Percentiles rank a stretch among this genome's conserved stretches.
phyloP scores from a whole-genome alignment of 345 rosid genomes.

The Dimocarpus longan region DNA sequence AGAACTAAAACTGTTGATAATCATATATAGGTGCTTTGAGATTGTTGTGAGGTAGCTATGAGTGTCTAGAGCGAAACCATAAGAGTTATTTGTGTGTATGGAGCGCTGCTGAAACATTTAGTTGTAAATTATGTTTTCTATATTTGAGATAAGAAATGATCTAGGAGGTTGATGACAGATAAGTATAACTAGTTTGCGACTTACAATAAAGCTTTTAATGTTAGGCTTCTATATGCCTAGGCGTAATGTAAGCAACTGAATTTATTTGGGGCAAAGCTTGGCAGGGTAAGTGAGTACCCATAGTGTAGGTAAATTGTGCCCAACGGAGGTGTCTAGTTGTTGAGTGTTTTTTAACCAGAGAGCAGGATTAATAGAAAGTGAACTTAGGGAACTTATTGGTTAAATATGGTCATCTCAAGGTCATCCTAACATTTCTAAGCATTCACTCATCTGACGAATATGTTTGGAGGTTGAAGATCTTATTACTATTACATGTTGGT shows the following conservation, averaged over 20 bases:
- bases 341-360: not conserved
- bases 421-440: not conserved
- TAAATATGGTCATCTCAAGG: not conserved
- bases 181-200: too few relatives aligned
- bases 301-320: not conserved
- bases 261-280: not conserved
- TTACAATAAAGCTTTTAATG: not conserved
- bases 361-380: not conserved
- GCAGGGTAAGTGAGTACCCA: not conserved
- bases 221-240: too few relatives aligned
- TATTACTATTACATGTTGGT: not conserved
- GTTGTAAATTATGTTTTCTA: not conserved
- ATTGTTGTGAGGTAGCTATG: not conserved
- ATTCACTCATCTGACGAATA: not conserved
- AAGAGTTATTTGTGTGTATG: not conserved
- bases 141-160: not conserved
- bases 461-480: not conserved
- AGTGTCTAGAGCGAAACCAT: not conserved
- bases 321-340: not conserved
- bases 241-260: not conserved
- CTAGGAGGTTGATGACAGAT: too few relatives aligned
- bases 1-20: not conserved
- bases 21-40: not conserved
- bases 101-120: not conserved
- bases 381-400: not conserved